Conservation (phyloP, 1,284 basidiomycete species). For the Pseudozyma sp. region DNA sequence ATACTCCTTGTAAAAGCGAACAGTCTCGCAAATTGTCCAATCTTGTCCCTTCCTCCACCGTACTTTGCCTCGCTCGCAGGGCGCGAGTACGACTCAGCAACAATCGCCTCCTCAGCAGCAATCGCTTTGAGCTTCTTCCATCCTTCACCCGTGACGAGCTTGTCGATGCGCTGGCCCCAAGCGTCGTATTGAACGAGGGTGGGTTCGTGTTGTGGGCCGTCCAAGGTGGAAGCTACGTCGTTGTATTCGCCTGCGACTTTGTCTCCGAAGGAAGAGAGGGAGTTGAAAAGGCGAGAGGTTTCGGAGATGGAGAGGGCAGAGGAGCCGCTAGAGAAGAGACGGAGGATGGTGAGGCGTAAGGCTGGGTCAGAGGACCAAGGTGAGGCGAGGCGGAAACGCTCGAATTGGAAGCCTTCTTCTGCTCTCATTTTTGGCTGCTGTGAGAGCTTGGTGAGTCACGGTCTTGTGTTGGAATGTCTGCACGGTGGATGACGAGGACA, state of each 20-base stretch:
- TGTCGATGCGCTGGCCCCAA: conserved; percentile 56
- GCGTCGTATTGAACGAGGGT: conserved; percentile 55
- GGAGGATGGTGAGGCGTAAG: conserved; percentile 42
- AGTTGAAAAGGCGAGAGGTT: conserved; percentile 28
- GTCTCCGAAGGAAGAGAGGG: conserved; percentile 19
- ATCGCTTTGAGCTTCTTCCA: conserved; percentile 51
- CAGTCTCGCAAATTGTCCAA: conserved; percentile 37
- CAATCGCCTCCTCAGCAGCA: conserved; percentile 35
- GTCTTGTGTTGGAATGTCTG: no score
- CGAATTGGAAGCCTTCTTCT: conserved; percentile 52
- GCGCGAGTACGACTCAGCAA: conserved; percentile 43
- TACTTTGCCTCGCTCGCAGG: conserved; percentile 7
- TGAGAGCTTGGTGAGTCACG: neutral
- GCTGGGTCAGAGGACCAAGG: conserved; percentile 45
- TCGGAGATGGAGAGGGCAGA: conserved; percentile 11
- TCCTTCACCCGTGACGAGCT: conserved; percentile 49
- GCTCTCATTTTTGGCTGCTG: conserved; percentile 21
- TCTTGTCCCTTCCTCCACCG: conserved; percentile 29
- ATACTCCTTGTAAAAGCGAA: conserved; percentile 38
- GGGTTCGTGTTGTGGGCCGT: conserved; percentile 46
- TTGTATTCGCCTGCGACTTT: conserved; percentile 25
- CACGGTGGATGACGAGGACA: no score
- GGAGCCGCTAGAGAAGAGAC: conserved; percentile 22
- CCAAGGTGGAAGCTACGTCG: conserved; percentile 37
- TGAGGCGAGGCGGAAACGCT: conserved; percentile 41